Conservation (phyloP, 129 eudicot genomes). For the Ambrosia artemisiifolia region DNA sequence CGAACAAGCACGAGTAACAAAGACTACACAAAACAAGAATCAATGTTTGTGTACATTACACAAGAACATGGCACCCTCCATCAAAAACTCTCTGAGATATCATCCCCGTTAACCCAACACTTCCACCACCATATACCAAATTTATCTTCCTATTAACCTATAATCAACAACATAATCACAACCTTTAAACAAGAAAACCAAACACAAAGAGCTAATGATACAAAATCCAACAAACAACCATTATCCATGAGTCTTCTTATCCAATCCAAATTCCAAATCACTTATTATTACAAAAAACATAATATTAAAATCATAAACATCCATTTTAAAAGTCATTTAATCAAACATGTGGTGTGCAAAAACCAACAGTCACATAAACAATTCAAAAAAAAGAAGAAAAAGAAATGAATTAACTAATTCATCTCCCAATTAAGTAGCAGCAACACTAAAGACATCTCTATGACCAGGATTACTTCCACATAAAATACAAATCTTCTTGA, state of each 20-base stretch:
- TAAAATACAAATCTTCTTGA: slow-evolving; percentile 77
- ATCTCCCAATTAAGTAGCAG: slow-evolving; percentile 80
- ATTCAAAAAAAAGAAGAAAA: neutral
- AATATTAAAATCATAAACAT: neutral
- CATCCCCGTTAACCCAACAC: slow-evolving; percentile 92
- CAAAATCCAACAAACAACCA: slow-evolving; percentile 17
- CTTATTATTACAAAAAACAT: neutral
- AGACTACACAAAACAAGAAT: neutral
- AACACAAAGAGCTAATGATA: neutral
- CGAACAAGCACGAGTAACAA: neutral
- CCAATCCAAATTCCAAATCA: slow-evolving; percentile 12
- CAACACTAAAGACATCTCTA: slow-evolving; percentile 75
- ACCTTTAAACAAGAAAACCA: neutral
- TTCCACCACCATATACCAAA: slow-evolving; percentile 96
- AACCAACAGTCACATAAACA: no score
- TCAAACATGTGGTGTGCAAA: slow-evolving; percentile 14
- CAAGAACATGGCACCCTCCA: slow-evolving; percentile 91
- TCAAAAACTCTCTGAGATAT: slow-evolving; percentile 69
- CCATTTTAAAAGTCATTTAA: neutral
- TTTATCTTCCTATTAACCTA: slow-evolving; percentile 78
- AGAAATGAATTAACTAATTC: slow-evolving; percentile 56
- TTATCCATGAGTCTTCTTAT: slow-evolving; percentile 3
- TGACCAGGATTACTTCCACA: slow-evolving; percentile 91
- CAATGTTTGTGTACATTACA: slow-evolving; percentile 39
- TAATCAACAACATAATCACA: slow-evolving; percentile 13